Percentiles rank a stretch among this genome's conserved stretches.
Conservation (phyloP, 2,329 filamentous ascomycete genomes). For the Alternaria viburni region DNA sequence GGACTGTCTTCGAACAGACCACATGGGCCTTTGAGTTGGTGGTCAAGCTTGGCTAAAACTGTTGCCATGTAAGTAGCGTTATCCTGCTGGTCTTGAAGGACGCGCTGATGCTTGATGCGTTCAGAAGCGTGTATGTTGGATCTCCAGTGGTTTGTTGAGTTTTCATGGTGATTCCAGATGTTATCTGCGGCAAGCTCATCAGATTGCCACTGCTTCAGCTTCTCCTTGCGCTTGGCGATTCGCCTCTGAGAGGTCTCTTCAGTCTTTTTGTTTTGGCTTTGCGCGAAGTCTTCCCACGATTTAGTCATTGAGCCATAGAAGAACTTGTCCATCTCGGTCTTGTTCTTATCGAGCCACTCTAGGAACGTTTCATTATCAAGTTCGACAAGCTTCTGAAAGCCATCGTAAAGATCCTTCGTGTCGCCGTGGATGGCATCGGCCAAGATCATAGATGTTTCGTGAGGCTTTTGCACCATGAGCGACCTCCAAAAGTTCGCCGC, state of each 20-base stretch:
- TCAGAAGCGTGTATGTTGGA: slow-evolving; percentile 94
- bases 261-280: slow-evolving; percentile 78
- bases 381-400: slow-evolving; percentile 83
- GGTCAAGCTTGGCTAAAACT: slow-evolving; percentile 78
- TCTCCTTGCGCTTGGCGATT: slow-evolving; percentile 78
- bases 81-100: slow-evolving; percentile 92
- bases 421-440: slow-evolving; percentile 73
- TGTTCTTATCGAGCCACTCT: slow-evolving; percentile 84
- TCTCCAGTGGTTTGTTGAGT: slow-evolving; percentile 88
- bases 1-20: slow-evolving; percentile 75
- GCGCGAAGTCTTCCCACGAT: slow-evolving; percentile 87
- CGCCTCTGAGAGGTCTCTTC: slow-evolving; percentile 75
- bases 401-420: slow-evolving; percentile 72
- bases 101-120: slow-evolving; percentile 86
- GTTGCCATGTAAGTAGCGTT: slow-evolving; percentile 79
- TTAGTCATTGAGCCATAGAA: slow-evolving; percentile 84
- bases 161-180: slow-evolving; percentile 79
- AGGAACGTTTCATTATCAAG: slow-evolving; percentile 90
- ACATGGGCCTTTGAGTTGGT: slow-evolving; percentile 78
- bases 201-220: slow-evolving; percentile 77
- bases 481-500: slow-evolving; percentile 90
- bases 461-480: slow-evolving; percentile 89
- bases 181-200: slow-evolving; percentile 74
- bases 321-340: slow-evolving; percentile 76
- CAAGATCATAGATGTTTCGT: slow-evolving; percentile 77